Base-by-base conservation (phyloP, 768 basidiomycete species). In the Amanita pallidorosea region DNA sequence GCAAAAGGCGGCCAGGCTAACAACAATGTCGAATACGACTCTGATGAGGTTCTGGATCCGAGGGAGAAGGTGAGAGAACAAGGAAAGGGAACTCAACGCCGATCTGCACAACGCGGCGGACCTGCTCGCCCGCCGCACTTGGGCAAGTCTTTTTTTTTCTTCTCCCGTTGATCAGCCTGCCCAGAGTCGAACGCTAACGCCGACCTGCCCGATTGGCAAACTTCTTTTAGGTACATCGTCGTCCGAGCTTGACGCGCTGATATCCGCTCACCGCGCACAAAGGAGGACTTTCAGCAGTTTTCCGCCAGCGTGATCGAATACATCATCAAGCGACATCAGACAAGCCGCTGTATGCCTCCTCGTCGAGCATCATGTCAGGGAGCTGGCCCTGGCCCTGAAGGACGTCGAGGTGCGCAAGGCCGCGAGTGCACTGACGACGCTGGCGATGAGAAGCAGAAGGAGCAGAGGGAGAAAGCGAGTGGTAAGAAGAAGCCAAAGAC, bases 381-480 rank as follows among this genome's bases (percentile, higher is more conserved):
- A 83, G 46, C 68, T 96, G 13, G 83, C 85, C 0, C 67, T 71
- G 53, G 80, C 90, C 34, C 74, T 98, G 49, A 87, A 83, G 59
- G 92, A 97, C 55, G 81, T 92, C 47, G 95, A 99, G 58, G 83
- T 92, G 23, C 79, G 93, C 54, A 97, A 97, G 63, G 88, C 80
- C 0, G 88, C 91, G 0, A 86, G 81, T 45, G 81, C 73, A 3
- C 70, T 99, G 49, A 90, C 88, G 13, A 84, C 88, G 2, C 73
- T 98, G 5, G 87, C 92, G 17, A 95, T 60, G 91, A 94, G 71
- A 99, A 98, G 70, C 89, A 94, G 69, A 88, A 81, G 67, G 90
- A 90, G 62, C 82, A 85, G 58, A 77, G 85, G 7, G 33, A 33
- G 0, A 33, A 33, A 13, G 5, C 33, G 2, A 83, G 80, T 53